Percentiles rank a stretch among this genome's conserved stretches.
Conservation (phyloP, 306 rosid species). For the Fragaria iinumae region DNA sequence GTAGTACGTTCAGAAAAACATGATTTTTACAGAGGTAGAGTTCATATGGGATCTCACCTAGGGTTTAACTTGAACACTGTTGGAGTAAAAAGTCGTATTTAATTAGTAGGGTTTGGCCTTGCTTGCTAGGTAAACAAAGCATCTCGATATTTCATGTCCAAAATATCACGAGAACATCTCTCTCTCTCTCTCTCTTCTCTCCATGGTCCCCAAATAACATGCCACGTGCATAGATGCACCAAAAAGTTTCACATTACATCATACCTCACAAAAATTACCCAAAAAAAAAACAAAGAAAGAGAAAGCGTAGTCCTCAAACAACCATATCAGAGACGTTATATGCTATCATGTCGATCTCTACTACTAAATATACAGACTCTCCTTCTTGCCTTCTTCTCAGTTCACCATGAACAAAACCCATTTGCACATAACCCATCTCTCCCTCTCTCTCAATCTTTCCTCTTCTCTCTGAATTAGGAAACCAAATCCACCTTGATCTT, state of each 20-base stretch:
- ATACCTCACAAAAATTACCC: background rate
- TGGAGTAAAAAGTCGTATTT: too few relatives aligned
- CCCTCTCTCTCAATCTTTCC: conserved; percentile 2
- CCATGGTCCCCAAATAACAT: conserved; percentile 46
- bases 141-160: background rate
- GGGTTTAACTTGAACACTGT: too few relatives aligned
- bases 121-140: conserved; percentile 23
- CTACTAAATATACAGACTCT: background rate
- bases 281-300: background rate
- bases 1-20: too few relatives aligned
- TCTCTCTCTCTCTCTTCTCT: background rate
- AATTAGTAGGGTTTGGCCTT: background rate
- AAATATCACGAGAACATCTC: background rate
- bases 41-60: too few relatives aligned
- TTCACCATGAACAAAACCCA: background rate
- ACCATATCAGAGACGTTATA: background rate
- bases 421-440: background rate
- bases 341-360: background rate
- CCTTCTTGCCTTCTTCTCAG: background rate
- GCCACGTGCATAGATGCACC: conserved; percentile 61
- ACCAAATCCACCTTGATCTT: background rate
- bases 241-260: conserved; percentile 38
- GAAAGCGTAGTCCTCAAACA: conserved; percentile 9
- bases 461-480: conserved; percentile 3
- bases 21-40: too few relatives aligned